Evolutionary conservation across 78 protist genomes (phyloP).

Genomic region (Chrysochromulina tobinii): DNA sequence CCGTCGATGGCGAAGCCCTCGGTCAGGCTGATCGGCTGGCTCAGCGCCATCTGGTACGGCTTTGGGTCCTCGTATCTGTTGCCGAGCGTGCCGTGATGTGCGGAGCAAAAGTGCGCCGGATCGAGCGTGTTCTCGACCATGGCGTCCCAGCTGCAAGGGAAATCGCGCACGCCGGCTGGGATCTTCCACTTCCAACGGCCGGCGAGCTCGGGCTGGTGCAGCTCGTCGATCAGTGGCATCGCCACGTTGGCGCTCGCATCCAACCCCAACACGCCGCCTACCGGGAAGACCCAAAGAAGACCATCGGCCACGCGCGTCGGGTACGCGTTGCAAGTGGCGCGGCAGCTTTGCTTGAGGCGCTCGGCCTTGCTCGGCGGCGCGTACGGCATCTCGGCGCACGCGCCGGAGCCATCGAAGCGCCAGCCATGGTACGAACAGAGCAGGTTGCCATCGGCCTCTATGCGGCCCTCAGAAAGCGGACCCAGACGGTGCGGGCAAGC

Average conservation of each 20-base stretch:
- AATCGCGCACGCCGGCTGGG: neutral
- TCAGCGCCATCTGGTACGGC: neutral
- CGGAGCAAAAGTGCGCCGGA: slow-evolving; percentile 13
- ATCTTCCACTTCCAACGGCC: neutral
- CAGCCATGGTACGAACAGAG: slow-evolving; percentile 36
- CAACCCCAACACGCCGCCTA: neutral
- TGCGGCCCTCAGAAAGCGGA: slow-evolving; percentile 28
- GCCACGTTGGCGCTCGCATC: neutral
- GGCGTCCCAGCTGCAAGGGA: slow-evolving; percentile 29
- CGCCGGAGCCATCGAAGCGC: slow-evolving; percentile 18
- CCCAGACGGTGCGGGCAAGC: slow-evolving; percentile 37
- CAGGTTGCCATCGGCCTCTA: slow-evolving; percentile 26
- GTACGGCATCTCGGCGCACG: slow-evolving; percentile 10
- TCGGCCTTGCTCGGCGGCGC: neutral
- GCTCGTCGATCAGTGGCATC: neutral
- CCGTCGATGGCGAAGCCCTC: neutral
- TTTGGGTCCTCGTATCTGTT: neutral
- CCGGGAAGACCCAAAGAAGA: slow-evolving; percentile 32
- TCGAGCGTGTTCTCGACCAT: slow-evolving; percentile 32
- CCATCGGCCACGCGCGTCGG: neutral
- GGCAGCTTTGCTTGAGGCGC: neutral
- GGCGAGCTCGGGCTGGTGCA: neutral
- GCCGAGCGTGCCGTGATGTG: slow-evolving; percentile 24
- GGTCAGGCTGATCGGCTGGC: neutral
- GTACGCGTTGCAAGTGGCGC: neutral